Evolutionary conservation across 73 alveolate species (phyloP), one percentile per base, ranked within the genome.

Genomic region (Diophrys sp.): DNA sequence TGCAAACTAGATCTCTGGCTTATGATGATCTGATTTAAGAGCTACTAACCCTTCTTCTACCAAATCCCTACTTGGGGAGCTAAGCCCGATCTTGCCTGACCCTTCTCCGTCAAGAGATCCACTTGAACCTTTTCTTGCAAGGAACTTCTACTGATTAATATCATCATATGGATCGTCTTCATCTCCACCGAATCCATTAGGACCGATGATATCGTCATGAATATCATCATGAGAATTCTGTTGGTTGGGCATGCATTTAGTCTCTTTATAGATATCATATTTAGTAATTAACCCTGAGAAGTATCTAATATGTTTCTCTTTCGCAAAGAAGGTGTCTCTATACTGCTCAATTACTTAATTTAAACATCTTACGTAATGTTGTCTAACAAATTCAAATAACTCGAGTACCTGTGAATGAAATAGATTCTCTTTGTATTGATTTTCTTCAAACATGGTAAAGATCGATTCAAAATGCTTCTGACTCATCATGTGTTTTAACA

Each of bases 351-450:
- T 1, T 14, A 79, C 24, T 68, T 79, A 73, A 79, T 31, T 72
- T 30, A 79, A 78, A 18, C 55, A 54, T 29, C 72, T 79, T 31
- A n/a, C 71, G 29, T 79, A 68, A 69, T 26, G 18, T 28, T 79
- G 81, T 54, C 56, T 79, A 67, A 79, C 71, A n/a, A 79, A 44
- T 27, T 71, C 84, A 54, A 85, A 78, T 1, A 79, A 23, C 56
- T 85, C 93, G 11, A 85, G 69, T 23, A 79, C 68, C 32, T 77
- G 29, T 1, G 84, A 68, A 62, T 80, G 88, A 11, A 85, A 23
- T 79, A 85, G 30, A 62, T 85, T 85, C 31, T 82, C 2, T 62
- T 85, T 85, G 31, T 79, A 72, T 31, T 82, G 80, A 53, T 66
- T 78, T 31, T 79, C 79, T 2, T 78, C 72, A 66, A 77, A 85